phyloP scores from a whole-genome alignment of 257 asterid species.

The Linderniella brevidens region DNA sequence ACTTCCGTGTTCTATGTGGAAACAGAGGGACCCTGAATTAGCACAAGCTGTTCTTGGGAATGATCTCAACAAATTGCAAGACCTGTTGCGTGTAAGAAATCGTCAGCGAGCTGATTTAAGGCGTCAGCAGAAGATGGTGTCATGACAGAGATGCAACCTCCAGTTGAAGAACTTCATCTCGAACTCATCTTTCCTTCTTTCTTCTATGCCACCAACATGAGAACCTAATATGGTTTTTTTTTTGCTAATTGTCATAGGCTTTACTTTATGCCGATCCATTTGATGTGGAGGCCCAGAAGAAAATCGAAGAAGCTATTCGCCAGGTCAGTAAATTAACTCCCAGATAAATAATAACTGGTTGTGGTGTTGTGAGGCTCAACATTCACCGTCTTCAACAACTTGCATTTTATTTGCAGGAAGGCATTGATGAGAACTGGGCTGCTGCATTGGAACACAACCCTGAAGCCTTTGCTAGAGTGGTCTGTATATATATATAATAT shows the following conservation, averaged over 20 bases:
- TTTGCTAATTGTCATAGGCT: slow-evolving; percentile 36
- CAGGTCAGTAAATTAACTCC: slow-evolving; percentile 28
- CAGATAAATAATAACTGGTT: no score
- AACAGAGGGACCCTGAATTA: slow-evolving; percentile 84
- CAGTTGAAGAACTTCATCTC: no score
- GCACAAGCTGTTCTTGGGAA: slow-evolving; percentile 92
- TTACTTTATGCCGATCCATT: slow-evolving; percentile 94
- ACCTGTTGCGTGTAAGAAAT: slow-evolving; percentile 54
- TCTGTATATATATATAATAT: slow-evolving; percentile 2
- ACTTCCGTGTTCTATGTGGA: no score
- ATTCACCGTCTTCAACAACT: no score
- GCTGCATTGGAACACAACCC: slow-evolving; percentile 96
- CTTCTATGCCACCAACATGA: no score
- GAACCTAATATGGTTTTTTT: not conserved
- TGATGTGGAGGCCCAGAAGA: slow-evolving; percentile 94
- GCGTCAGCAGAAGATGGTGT: slow-evolving; percentile 74
- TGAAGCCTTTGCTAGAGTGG: slow-evolving; percentile 97
- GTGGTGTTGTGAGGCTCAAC: no score
- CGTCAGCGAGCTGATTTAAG: slow-evolving; percentile 51
- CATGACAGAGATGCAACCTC: no score
- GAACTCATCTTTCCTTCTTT: no score
- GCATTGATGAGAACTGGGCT: slow-evolving; percentile 96
- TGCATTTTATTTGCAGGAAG: slow-evolving; percentile 60
- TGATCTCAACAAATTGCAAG: slow-evolving; percentile 78
- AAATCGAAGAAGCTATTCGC: slow-evolving; percentile 85